Conservation (phyloP, 2,329 filamentous ascomycete species). For the Talaromyces sp. region DNA sequence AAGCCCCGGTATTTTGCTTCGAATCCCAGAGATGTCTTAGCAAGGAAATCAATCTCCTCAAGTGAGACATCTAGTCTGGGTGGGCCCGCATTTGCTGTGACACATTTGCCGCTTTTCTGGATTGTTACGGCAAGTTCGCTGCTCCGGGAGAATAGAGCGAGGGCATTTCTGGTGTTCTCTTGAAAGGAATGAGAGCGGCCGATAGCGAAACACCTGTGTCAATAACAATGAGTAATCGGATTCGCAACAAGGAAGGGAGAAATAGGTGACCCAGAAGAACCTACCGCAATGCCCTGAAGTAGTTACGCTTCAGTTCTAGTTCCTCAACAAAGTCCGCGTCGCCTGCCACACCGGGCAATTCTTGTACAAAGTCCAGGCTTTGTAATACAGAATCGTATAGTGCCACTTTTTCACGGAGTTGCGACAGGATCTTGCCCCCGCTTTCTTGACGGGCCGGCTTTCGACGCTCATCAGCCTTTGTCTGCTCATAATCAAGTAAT, state of each 20-base stretch:
- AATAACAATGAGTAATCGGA: background rate
- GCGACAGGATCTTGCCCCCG: slow-evolving; percentile 68
- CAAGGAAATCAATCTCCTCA: slow-evolving; percentile 55
- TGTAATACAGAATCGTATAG: slow-evolving; percentile 88
- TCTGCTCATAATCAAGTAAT: slow-evolving; percentile 41
- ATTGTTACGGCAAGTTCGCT: slow-evolving; percentile 56
- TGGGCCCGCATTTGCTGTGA: slow-evolving; percentile 43
- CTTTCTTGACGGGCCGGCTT: slow-evolving; percentile 54
- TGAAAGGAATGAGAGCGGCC: slow-evolving; percentile 76
- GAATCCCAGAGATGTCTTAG: slow-evolving; percentile 60
- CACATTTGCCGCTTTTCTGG: slow-evolving; percentile 43
- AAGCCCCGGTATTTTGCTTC: slow-evolving; percentile 78
- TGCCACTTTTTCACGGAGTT: slow-evolving; percentile 78
- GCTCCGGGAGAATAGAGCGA: slow-evolving; percentile 77
- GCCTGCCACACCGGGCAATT: slow-evolving; percentile 82
- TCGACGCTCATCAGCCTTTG: slow-evolving; percentile 39
- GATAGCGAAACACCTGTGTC: slow-evolving; percentile 67
- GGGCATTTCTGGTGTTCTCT: slow-evolving; percentile 66
- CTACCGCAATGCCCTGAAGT: slow-evolving; percentile 85
- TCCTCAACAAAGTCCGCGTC: slow-evolving; percentile 71
- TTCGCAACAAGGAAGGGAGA: background rate
- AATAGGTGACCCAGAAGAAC: slow-evolving; percentile 22
- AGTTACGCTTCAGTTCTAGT: slow-evolving; percentile 70
- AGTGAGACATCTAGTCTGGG: slow-evolving; percentile 64
- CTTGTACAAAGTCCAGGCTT: slow-evolving; percentile 83